A percentile compares a stretch with the other conserved stretches of the same genome.
These are phyloP conservation scores for Hypericum androsaemum DNA, from an alignment of 345 rosid genomes.

Conservation along the genomic window DNA sequence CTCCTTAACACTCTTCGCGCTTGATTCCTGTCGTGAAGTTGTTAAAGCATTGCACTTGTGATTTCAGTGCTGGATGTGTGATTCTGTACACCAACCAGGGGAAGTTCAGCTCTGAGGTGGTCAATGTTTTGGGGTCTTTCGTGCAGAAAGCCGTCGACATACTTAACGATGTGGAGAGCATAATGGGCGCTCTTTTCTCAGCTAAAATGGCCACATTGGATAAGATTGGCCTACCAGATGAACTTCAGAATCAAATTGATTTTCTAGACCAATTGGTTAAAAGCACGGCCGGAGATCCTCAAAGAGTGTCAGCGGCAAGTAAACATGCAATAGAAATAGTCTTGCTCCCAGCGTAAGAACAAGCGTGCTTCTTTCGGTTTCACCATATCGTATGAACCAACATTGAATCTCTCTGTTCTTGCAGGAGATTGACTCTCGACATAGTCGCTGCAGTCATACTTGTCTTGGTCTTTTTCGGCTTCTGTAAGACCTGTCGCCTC, in stretches of 20 bases:
- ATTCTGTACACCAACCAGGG: conserved; percentile 21
- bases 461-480: conserved; percentile 13
- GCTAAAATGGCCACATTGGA: conserved; percentile 16
- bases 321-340: conserved; percentile 9
- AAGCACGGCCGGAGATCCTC: conserved; percentile 6
- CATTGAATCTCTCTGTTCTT: background rate
- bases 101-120: conserved; percentile 12
- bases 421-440: conserved; percentile 16
- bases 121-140: conserved; percentile 10
- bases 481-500: conserved; percentile 12
- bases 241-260: conserved; percentile 6
- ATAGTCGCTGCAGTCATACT: conserved; percentile 17
- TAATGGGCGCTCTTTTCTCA: conserved; percentile 13
- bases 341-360: conserved; percentile 12
- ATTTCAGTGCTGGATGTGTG: conserved; percentile 17
- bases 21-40: no score
- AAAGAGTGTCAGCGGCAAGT: conserved; percentile 5
- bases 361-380: background rate
- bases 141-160: conserved; percentile 14
- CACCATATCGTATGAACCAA: background rate
- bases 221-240: conserved; percentile 12
- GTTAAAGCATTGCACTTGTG: background rate
- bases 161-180: conserved; percentile 10
- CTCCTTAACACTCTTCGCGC: background rate
- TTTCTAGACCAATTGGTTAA: conserved; percentile 13